Percentiles rank a stretch among this genome's conserved stretches.
Evolutionary conservation across 371 early-diverging fungal genomes (phyloP).

Genomic region (Mucor mucedo): DNA sequence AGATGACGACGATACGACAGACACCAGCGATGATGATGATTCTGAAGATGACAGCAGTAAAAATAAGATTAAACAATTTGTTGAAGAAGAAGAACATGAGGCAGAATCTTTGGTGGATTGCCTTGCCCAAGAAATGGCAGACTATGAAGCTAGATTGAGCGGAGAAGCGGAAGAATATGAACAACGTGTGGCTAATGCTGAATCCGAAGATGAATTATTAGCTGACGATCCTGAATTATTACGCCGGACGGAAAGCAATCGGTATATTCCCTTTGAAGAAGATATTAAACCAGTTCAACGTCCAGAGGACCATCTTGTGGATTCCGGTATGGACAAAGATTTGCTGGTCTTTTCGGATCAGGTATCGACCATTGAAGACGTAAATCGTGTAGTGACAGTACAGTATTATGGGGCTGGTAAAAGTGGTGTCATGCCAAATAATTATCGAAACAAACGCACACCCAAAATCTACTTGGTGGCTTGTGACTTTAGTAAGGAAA

Average conservation of each 20-base stretch:
- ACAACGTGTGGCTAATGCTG: conserved; percentile 1
- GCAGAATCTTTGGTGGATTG: conserved; percentile 19
- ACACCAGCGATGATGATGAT: conserved; percentile 8
- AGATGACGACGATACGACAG: not conserved
- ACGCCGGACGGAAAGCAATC: conserved; percentile 38
- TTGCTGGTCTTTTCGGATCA: conserved; percentile 25
- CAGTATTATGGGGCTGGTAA: conserved; percentile 40
- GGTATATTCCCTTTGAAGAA: conserved; percentile 34
- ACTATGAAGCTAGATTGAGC: conserved; percentile 12
- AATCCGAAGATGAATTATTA: conserved; percentile 17
- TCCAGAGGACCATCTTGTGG: not conserved
- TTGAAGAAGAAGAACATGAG: not conserved
- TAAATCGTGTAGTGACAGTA: not conserved
- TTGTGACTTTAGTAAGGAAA: conserved; percentile 49
- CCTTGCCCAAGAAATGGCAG: conserved; percentile 20
- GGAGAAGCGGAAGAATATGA: conserved; percentile 16
- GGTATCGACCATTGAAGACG: conserved; percentile 15
- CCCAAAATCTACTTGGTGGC: conserved; percentile 44
- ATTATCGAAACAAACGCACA: conserved; percentile 16
- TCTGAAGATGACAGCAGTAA: conserved; percentile 6
- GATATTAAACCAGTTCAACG: not conserved
- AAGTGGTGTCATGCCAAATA: conserved; percentile 20
- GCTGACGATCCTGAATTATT: conserved; percentile 28
- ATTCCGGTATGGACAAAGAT: not conserved
- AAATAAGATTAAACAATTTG: conserved; percentile 23